These are phyloP conservation scores for Podosphaera fusca DNA, from an alignment of 2,329 filamentous ascomycete species.

Conservation along the genomic window DNA sequence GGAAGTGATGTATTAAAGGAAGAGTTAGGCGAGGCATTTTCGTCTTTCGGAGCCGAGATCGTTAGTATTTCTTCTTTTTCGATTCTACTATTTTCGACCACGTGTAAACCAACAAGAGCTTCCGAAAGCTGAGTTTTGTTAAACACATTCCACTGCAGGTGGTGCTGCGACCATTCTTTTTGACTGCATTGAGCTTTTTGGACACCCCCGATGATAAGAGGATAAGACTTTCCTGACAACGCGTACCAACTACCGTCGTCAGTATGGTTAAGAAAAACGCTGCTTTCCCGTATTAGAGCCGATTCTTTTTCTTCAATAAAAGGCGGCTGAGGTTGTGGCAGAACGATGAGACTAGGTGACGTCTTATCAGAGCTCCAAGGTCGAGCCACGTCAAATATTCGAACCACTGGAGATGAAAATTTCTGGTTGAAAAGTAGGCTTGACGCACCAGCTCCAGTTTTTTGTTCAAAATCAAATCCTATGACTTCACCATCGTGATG, in stretches of 20 bases:
- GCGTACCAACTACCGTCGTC: slow-evolving; percentile 82
- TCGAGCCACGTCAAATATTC: slow-evolving; percentile 71
- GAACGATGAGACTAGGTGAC: slow-evolving; percentile 55
- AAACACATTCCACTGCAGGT: slow-evolving; percentile 15
- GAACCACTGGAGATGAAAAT: slow-evolving; percentile 55
- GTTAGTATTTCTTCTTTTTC: slow-evolving; percentile 17
- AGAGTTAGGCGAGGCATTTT: slow-evolving; percentile 13
- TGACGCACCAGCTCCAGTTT: slow-evolving; percentile 11
- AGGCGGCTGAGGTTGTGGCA: slow-evolving; percentile 63
- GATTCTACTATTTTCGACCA: slow-evolving; percentile 25
- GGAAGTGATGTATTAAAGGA: slow-evolving; percentile 4
- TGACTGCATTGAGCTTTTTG: slow-evolving; percentile 28
- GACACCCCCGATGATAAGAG: slow-evolving; percentile 52
- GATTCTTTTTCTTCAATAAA: slow-evolving; percentile 23
- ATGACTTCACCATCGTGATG: slow-evolving; percentile 67
- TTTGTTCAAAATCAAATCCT: slow-evolving; percentile 42
- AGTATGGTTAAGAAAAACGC: slow-evolving; percentile 72
- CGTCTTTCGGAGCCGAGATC: slow-evolving; percentile 18
- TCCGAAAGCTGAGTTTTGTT: slow-evolving; percentile 27
- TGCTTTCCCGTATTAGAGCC: slow-evolving; percentile 31
- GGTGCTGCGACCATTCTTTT: slow-evolving; percentile 25
- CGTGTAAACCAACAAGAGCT: slow-evolving; percentile 49
- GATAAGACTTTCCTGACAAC: slow-evolving; percentile 68
- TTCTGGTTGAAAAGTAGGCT: slow-evolving; percentile 37
- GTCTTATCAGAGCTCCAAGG: slow-evolving; percentile 41